Percentiles rank a stretch among this genome's conserved stretches.
Evolutionary conservation across 768 basidiomycete genomes (phyloP).

Genomic region (Phlebiopsis flavidoalba): DNA sequence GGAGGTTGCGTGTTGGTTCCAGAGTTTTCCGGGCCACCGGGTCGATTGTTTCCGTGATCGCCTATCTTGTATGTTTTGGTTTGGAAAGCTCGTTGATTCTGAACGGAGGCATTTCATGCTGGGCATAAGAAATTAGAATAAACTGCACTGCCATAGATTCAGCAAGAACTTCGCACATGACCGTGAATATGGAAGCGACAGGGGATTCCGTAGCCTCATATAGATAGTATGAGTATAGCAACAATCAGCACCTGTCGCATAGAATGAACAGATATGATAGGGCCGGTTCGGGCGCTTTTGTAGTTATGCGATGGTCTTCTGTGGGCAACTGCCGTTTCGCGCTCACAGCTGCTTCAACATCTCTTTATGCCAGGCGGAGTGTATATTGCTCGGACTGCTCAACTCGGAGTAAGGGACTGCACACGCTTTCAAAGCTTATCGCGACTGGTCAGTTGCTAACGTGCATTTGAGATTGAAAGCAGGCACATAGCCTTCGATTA

Average conservation of each 20-base stretch:
- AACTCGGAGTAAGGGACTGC: slow-evolving; percentile 63
- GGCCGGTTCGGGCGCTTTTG: slow-evolving; percentile 94
- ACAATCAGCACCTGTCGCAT: slow-evolving; percentile 90
- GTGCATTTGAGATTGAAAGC: too few species aligned
- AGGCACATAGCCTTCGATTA: too few species aligned
- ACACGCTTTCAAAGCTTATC: too few species aligned
- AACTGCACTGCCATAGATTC: too few species aligned
- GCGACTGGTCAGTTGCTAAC: too few species aligned
- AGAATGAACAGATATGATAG: slow-evolving; percentile 94
- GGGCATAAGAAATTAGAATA: too few species aligned
- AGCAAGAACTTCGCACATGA: too few species aligned
- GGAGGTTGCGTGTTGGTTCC: slow-evolving; percentile 69
- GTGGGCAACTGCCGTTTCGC: slow-evolving; percentile 96
- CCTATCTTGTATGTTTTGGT: slow-evolving; percentile 92
- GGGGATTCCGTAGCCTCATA: too few species aligned
- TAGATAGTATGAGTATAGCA: too few species aligned
- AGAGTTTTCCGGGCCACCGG: slow-evolving; percentile 93
- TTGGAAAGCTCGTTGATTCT: slow-evolving; percentile 78
- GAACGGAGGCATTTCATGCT: slow-evolving; percentile 80
- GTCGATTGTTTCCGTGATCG: slow-evolving; percentile 90
- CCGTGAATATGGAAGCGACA: too few species aligned
- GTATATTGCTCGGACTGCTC: slow-evolving; percentile 53
- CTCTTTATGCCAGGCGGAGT: slow-evolving; percentile 86
- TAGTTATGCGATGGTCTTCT: too few species aligned
- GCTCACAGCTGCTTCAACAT: slow-evolving; percentile 95